These are phyloP conservation scores for Penicillium concentricum DNA, from an alignment of 2,329 filamentous ascomycete genomes.

Conservation along the genomic window DNA sequence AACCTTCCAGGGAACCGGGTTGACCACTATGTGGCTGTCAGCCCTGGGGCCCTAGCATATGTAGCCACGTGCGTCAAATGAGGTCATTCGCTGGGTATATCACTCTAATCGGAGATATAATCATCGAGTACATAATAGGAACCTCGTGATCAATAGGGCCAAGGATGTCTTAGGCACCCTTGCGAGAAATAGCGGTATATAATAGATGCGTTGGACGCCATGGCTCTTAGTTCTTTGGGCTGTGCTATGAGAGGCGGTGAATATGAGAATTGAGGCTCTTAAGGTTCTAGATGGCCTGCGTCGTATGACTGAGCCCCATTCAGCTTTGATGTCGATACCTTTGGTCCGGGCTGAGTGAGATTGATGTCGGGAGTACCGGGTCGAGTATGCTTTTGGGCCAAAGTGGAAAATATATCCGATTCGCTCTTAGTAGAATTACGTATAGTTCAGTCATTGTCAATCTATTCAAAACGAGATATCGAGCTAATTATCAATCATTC, in stretches of 20 bases:
- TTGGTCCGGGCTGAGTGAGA: not conserved
- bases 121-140: not conserved
- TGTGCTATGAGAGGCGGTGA: not conserved
- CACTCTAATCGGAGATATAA: not conserved
- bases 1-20: not conserved
- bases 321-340: not conserved
- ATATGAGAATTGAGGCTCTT: not conserved
- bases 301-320: not conserved
- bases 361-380: not conserved
- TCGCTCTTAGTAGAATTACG: not conserved
- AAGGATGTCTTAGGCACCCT: not conserved
- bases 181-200: not conserved
- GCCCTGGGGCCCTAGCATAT: not conserved
- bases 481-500: not conserved
- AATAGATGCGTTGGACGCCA: not conserved
- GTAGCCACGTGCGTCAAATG: conserved; percentile 4
- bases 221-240: not conserved
- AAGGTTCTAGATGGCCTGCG: not conserved
- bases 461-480: not conserved
- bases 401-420: conserved; percentile 1
- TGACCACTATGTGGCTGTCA: not conserved
- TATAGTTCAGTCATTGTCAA: not conserved
- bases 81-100: conserved; percentile 1
- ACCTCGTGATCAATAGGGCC: not conserved
- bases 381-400: not conserved